phyloP scores from a whole-genome alignment of 192 early-diverging fungal genomes.

The Kickxella alabastrina region DNA sequence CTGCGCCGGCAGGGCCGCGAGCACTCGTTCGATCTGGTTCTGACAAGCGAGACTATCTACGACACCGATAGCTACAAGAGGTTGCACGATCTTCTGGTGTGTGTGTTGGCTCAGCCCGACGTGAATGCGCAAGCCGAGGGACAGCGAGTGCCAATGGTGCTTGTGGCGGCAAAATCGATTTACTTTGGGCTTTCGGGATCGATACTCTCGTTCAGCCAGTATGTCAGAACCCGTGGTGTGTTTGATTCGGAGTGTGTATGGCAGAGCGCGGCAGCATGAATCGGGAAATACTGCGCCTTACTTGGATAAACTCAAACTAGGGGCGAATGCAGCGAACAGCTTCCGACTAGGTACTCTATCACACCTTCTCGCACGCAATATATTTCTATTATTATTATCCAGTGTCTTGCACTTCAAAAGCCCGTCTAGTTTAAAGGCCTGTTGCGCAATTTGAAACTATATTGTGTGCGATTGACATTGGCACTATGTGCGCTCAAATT shows the following conservation, averaged over 20 bases:
- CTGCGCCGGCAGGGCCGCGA: constrained; percentile 45
- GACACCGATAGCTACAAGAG: constrained; percentile 58
- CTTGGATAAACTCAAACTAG: no score
- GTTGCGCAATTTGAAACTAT: no score
- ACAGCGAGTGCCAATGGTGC: constrained; percentile 21
- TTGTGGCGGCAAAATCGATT: constrained; percentile 85
- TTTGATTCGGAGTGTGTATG: constrained; percentile 61
- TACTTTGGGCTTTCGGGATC: constrained; percentile 96
- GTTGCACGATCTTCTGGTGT: constrained; percentile 58
- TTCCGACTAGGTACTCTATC: no score
- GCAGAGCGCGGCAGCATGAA: constrained; percentile 58
- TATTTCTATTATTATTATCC: no score
- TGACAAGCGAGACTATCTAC: constrained; percentile 81
- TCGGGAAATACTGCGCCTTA: constrained; percentile 70
- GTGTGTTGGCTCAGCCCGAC: constrained; percentile 41
- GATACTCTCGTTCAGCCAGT: constrained; percentile 66
- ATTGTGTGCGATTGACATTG: no score
- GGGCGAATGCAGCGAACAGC: no score
- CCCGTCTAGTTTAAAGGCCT: no score
- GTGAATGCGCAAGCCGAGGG: constrained; percentile 47
- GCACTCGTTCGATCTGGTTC: constrained; percentile 64
- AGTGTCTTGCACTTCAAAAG: no score
- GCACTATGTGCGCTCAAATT: no score
- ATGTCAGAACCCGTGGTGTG: constrained; percentile 54
- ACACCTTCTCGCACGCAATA: no score